Base-by-base conservation (phyloP, 192 early-diverging fungal genomes). In the Linderina pennispora region DNA sequence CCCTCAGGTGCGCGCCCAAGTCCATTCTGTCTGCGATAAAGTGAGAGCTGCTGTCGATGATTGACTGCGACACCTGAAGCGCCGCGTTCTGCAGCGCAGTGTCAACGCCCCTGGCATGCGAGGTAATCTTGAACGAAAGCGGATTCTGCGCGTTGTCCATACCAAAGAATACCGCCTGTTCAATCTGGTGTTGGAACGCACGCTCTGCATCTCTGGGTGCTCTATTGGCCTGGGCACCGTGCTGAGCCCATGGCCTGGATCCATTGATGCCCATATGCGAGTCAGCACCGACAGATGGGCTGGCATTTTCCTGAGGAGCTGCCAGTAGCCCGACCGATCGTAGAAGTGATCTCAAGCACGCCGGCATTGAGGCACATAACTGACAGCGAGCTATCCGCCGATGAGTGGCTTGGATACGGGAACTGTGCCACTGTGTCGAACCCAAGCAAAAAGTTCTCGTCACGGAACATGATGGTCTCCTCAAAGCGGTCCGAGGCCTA, bases 81-180 rank as follows among this genome's bases (percentile, higher is more conserved):
- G 38, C 55, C 4, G 64, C 71, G 3, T 35, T 35, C 31, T 68
- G 56, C 17, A 75, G 53, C 23, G 55, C 52, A 11, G 37, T 16
- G 25, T 53, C 72, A 0, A 53, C 43, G 1, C 52, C 67, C 0
- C 32, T 7, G 0, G 50, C 36, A 13, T 34, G 35, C 47, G 61
- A 58, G 3, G 36, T 26, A 5, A 70, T 57, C 9, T 43, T 26
- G 31, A 69, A 68, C 14, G 43, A 32, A 16, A 75, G 45, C 19
- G 73, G 73, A 25, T 54, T 65, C 19, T 21, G 35, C 8, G 52
- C 8, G 20, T 28, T 34, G 6, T 38, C 47, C 4, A 22, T 44
- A 21, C 62, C 61, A 33, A 61, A 75, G 34, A 68, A 68, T 9
- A 69, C 65, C 0, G 73, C 73, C 37, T 75, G 73, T 36, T 75